Conservation (phyloP, 768 basidiomycete species). For the Rhizopogon salebrosus region DNA sequence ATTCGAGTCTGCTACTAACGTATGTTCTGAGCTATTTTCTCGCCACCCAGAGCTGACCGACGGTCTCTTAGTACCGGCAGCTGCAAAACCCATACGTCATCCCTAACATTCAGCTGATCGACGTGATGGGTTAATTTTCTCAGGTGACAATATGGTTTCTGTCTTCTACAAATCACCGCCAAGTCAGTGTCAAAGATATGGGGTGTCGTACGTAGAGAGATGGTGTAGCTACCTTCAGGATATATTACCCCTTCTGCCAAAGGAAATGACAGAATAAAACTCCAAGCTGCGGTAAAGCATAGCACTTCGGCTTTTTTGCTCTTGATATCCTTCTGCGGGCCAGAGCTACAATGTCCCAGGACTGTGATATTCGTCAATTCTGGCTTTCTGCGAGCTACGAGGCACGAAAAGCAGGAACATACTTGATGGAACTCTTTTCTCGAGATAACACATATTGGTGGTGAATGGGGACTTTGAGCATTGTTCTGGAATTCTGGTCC, state of each 20-base stretch:
- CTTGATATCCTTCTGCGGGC: background rate
- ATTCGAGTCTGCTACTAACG: background rate
- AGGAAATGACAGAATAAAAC: too few relatives aligned
- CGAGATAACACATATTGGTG: too few relatives aligned
- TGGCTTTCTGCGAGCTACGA: too few relatives aligned
- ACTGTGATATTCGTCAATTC: too few relatives aligned
- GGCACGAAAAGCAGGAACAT: too few relatives aligned
- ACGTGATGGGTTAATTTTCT: background rate
- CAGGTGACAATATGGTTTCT: background rate
- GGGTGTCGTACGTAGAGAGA: too few relatives aligned
- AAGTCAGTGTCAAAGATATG: too few relatives aligned
- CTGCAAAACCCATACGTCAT: background rate
- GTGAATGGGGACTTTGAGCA: too few relatives aligned
- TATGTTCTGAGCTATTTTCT: background rate
- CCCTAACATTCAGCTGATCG: background rate
- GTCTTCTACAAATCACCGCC: background rate
- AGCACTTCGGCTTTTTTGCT: background rate
- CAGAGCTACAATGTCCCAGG: background rate
- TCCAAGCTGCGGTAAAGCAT: too few relatives aligned
- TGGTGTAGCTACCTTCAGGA: too few relatives aligned
- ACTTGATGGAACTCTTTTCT: too few relatives aligned
- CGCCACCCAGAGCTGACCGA: background rate
- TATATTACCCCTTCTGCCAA: too few relatives aligned
- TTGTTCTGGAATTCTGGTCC: background rate
- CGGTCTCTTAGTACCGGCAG: background rate